Evolutionary conservation across 2,329 filamentous ascomycete genomes (phyloP), one percentile per base, ranked within the genome.

Genomic region (Cadophora malorum): DNA sequence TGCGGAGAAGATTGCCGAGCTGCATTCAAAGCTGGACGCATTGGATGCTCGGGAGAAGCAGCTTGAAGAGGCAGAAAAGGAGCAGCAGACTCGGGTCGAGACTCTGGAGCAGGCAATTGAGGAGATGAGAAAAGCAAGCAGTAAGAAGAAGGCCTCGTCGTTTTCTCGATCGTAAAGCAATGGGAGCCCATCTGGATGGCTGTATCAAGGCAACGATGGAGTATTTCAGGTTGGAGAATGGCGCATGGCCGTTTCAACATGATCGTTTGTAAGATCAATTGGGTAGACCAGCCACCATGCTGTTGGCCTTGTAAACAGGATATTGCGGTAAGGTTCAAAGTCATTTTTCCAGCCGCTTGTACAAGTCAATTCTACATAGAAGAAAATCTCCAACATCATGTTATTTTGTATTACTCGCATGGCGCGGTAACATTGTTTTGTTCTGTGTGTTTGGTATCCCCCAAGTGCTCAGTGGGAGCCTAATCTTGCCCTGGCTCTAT

Each of bases 21-120:
- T 87, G 31, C 81, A 88, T 47, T 78, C 84, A 61, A 83, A 82
- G 68, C 78, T 90, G 62, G 87, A 89, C 76, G 82, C 85, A 58
- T 83, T 84, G 31, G 75, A 78, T 45, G 55, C 67, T 38, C 83
- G 85, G 38, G 83, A 88, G 58, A 79, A 84, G 58, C 78, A 81
- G 63, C 76, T 90, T 55, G 88, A 90, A 78, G 81, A 85, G 61
- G 83, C 82, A 16, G 76, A 79, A 52, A 75, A 75, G 63, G 82
- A 73, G 55, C 74, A 74, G 38, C 69, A 76, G 58, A 65, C 52
- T 47, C 70, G 76, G n/a, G 72, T 79, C 2, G 74, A 77, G 25
- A 73, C 70, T 19, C 50, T 79, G 31, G 78, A 79, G 67, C 69
- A 76, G 66, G 71, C 76, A 7, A 63, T 79, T 50, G 73, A 76